phyloP scores from a whole-genome alignment of 176 grass and related monocot species.

The Melocanna baccifera region DNA sequence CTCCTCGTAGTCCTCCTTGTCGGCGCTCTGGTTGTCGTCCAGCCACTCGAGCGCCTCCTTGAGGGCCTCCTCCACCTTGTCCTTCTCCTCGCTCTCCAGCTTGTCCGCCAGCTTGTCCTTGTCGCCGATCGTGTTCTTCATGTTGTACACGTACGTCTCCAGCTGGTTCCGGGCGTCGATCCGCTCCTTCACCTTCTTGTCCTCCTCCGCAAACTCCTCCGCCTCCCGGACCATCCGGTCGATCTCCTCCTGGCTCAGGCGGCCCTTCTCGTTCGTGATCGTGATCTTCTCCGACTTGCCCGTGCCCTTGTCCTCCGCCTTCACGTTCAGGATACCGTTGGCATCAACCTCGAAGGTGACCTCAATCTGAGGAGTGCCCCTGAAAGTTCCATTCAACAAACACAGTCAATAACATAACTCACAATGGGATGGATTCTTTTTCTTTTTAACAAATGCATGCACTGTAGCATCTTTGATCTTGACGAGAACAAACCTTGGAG shows the following conservation, averaged over 20 bases:
- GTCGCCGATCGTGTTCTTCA: slow-evolving; percentile 66
- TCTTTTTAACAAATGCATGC: not conserved
- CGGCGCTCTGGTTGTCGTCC: slow-evolving; percentile 63
- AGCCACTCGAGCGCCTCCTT: slow-evolving; percentile 74
- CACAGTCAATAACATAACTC: not conserved
- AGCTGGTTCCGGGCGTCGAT: slow-evolving; percentile 68
- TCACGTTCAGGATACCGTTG: slow-evolving; percentile 73
- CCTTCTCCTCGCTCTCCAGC: slow-evolving; percentile 74
- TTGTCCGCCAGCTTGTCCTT: slow-evolving; percentile 74
- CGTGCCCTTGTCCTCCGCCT: slow-evolving; percentile 57
- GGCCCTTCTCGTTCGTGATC: slow-evolving; percentile 75
- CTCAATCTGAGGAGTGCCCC: slow-evolving; percentile 62
- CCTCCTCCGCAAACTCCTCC: slow-evolving; percentile 63
- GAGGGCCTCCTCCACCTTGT: slow-evolving; percentile 68
- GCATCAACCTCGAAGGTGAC: slow-evolving; percentile 70
- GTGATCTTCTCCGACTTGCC: slow-evolving; percentile 77
- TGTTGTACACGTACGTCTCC: slow-evolving; percentile 72
- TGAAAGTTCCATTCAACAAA: not conserved
- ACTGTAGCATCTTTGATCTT: not conserved
- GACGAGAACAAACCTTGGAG: slow-evolving; percentile 36
- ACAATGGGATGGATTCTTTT: no score
- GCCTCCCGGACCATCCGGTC: slow-evolving; percentile 73
- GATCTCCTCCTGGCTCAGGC: slow-evolving; percentile 73
- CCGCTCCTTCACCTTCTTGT: slow-evolving; percentile 71
- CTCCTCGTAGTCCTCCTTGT: slow-evolving; percentile 74